These are phyloP conservation scores for Starmerella tilneyi DNA, from an alignment of 805 yeast species.

Conservation along the genomic window DNA sequence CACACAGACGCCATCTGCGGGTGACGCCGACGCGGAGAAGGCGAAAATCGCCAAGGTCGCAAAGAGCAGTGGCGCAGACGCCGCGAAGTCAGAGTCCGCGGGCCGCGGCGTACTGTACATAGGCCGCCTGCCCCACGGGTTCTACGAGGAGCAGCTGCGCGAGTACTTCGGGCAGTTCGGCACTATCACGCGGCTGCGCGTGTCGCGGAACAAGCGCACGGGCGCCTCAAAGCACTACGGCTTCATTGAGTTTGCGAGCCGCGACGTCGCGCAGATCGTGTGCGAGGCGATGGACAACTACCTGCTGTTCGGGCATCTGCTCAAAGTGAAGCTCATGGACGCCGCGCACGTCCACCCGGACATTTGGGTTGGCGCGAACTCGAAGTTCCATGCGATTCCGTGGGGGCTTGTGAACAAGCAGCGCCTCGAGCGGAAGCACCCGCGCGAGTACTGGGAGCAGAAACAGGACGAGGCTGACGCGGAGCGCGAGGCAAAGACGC, in stretches of 20 bases:
- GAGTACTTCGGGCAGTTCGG: conserved; percentile 89
- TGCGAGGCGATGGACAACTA: conserved; percentile 95
- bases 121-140: conserved; percentile 88
- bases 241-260: conserved; percentile 67
- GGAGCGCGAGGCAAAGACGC: conserved; percentile 38
- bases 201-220: conserved; percentile 81
- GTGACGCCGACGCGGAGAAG: conserved; percentile 9
- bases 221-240: conserved; percentile 90
- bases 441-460: conserved; percentile 46
- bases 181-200: conserved; percentile 59
- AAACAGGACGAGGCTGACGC: conserved; percentile 40
- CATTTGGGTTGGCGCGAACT: conserved; percentile 49
- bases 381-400: conserved; percentile 48
- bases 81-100: neutral
- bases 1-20: conserved; percentile 8
- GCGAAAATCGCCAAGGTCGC: conserved; percentile 11
- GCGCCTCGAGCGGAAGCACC: conserved; percentile 48
- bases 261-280: conserved; percentile 75
- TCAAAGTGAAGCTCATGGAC: conserved; percentile 55
- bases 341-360: conserved; percentile 35
- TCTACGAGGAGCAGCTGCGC: conserved; percentile 62
- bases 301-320: conserved; percentile 72
- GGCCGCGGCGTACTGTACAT: conserved; percentile 64
- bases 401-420: conserved; percentile 46
- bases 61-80: conserved; percentile 3